These are phyloP conservation scores for Amaranthus cruentus DNA, from an alignment of 148 eudicot species.

Conservation along the genomic window DNA sequence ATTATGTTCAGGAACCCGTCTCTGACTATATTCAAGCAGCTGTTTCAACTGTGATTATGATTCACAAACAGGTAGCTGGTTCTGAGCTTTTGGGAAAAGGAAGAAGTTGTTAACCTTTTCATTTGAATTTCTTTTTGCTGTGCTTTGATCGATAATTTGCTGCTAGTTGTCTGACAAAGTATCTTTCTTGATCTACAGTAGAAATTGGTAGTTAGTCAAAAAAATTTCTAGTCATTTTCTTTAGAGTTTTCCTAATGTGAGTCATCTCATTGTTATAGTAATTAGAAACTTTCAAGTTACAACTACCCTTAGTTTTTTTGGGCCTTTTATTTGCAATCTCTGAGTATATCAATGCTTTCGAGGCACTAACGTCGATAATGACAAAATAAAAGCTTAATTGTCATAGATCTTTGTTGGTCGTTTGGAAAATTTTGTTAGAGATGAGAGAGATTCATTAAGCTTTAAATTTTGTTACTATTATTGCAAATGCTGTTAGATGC, in stretches of 20 bases:
- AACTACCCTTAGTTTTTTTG: neutral
- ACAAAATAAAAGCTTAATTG: neutral
- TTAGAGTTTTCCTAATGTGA: neutral
- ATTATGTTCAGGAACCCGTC: constrained; percentile 83
- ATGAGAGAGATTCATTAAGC: neutral
- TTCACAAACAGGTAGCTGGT: constrained; percentile 66
- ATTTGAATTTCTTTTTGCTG: neutral
- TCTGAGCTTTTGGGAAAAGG: neutral
- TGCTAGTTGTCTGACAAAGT: constrained; percentile 1
- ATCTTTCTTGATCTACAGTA: neutral
- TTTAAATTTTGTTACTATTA: neutral
- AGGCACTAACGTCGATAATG: neutral
- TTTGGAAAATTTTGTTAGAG: neutral
- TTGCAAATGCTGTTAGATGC: neutral
- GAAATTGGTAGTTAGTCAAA: neutral
- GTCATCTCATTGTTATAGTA: neutral
- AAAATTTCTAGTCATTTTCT: too few relatives aligned
- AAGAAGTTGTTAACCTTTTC: neutral
- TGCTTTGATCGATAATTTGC: neutral
- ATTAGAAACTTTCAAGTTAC: too few relatives aligned
- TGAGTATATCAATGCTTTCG: neutral
- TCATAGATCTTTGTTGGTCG: neutral
- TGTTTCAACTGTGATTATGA: constrained; percentile 83
- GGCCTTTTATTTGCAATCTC: neutral
- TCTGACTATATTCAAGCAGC: constrained; percentile 85